A percentile compares a stretch with the other conserved stretches of the same genome.
These are phyloP conservation scores for Fusarium mundagurra DNA, from an alignment of 2,329 filamentous ascomycete genomes.

Conservation along the genomic window DNA sequence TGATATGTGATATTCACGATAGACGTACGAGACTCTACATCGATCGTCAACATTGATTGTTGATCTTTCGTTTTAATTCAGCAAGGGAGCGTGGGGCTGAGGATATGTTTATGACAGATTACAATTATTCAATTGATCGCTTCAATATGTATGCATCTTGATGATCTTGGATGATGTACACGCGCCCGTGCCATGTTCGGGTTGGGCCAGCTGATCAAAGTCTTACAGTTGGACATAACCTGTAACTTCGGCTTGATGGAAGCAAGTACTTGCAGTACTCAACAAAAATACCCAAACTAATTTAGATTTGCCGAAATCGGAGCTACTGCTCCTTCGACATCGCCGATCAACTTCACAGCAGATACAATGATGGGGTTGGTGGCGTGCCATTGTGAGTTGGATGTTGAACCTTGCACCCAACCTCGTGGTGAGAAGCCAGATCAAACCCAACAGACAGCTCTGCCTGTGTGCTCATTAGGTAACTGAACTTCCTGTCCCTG, in stretches of 20 bases:
- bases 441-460: too few relatives aligned
- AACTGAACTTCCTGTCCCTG: accelerated
- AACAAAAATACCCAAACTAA: too few relatives aligned
- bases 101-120: neutral
- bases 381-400: neutral
- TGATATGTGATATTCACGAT: neutral
- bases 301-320: accelerated
- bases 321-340: neutral
- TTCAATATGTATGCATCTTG: neutral
- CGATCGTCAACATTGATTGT: neutral
- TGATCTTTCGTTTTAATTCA: neutral
- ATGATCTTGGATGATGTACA: neutral
- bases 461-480: neutral
- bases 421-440: too few relatives aligned
- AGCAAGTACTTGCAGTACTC: neutral
- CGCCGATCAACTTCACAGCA: neutral
- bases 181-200: neutral
- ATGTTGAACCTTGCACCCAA: too few relatives aligned
- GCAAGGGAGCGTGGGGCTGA: neutral
- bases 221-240: neutral
- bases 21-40: neutral
- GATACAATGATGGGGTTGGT: neutral
- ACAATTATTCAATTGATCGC: neutral
- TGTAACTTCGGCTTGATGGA: neutral
- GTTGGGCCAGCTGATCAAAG: neutral